Evolutionary conservation across 768 basidiomycete genomes (phyloP), one percentile per base, ranked within the genome.

Genomic region (Russula sp.): DNA sequence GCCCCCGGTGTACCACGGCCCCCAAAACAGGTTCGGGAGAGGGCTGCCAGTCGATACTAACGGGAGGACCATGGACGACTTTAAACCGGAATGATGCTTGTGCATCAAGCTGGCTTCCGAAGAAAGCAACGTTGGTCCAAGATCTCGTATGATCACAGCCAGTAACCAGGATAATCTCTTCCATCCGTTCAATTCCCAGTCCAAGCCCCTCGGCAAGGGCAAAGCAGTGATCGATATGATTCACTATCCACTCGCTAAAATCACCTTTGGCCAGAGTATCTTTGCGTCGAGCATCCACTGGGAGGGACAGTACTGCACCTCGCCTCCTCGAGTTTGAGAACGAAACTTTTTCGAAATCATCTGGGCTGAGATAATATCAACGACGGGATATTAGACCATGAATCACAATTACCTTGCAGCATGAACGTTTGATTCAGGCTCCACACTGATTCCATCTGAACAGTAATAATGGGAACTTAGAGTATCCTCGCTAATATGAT

Each of bases 251-350:
- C 9, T 20, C 16, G 16, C 53, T 30, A n/a, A 61, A 61, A 36
- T 34, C 53, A 7, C 22, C 22, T n/a, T 13, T 5, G 2, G 53
- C 52, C 7, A 53, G 13, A 28, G 61, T 61, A 10, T 61, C 61
- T 16, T 61, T 16, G 20, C 44, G 22, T 48, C 13, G 42, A 30
- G 42, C 52, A 2, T 48, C 2, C 8, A 61, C 52, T 26, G 61
- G 61, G 24, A 61, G 40, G 42, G 42, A 54, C 24, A 55, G 20
- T 28, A 55, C 32, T n/a, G 61, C 52, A 22, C 51, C 61, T 20
- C 13, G 18, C 5, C 5, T 34, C 3, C 13, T 44, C 5, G n/a
- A 8, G 44, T 30, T 54, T 0, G 3, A 36, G 3, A 36, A 36
- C 34, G 34, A 36, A 36, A 36, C 11, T 8, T 3, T 36, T 36